phyloP scores from a whole-genome alignment of 2,329 filamentous ascomycete species.

The Talaromyces pinophilus region DNA sequence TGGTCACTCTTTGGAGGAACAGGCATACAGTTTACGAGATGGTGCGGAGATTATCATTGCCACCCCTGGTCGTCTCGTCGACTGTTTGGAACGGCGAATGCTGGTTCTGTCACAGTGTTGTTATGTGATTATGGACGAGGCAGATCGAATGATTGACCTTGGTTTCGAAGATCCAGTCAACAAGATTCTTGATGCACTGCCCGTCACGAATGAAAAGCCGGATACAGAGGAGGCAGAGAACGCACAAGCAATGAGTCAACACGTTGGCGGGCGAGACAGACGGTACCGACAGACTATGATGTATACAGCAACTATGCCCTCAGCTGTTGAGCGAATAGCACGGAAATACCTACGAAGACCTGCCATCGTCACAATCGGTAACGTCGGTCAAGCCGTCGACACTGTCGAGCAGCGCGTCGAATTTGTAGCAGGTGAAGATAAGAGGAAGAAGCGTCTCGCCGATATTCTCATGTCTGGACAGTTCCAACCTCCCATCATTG shows the following conservation, averaged over 20 bases:
- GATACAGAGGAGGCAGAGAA: conserved; percentile 92
- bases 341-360: conserved; percentile 92
- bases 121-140: conserved; percentile 99
- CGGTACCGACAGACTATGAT: conserved; percentile 98
- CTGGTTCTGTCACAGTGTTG: conserved; percentile 94
- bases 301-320: conserved; percentile 99
- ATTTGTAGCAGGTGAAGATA: conserved; percentile 86
- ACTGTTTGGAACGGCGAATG: conserved; percentile 91
- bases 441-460: conserved; percentile 90
- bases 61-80: conserved; percentile 94
- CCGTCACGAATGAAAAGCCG: conserved; percentile 90
- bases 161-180: conserved; percentile 98
- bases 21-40: conserved; percentile 83
- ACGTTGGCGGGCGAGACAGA: conserved; percentile 67
- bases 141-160: conserved; percentile 97
- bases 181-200: conserved; percentile 92
- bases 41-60: conserved; percentile 97
- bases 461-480: conserved; percentile 81
- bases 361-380: conserved; percentile 92
- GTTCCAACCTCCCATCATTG: conserved; percentile 88
- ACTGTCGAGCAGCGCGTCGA: conserved; percentile 98
- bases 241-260: conserved; percentile 76
- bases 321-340: conserved; percentile 90
- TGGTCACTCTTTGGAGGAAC: conserved; percentile 92
- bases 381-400: conserved; percentile 91